Percentiles rank a stretch among this genome's conserved stretches.
Conservation (phyloP, 164 flowering plant genomes). For the Euptelea pleiosperma region DNA sequence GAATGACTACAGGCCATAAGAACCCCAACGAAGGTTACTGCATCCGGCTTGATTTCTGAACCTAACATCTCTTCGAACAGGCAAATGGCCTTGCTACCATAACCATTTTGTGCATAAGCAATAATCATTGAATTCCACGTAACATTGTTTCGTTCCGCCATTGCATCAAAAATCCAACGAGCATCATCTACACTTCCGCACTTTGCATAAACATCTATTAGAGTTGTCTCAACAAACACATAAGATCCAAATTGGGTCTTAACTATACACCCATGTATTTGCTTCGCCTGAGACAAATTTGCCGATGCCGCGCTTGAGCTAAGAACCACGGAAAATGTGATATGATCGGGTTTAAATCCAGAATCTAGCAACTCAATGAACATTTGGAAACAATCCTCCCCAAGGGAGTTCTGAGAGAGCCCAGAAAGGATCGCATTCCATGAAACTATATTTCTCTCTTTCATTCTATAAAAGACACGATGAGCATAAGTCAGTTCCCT, state of each 20-base stretch:
- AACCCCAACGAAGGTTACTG: constrained; percentile 17
- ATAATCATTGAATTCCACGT: constrained; percentile 15
- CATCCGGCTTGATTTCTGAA: constrained; percentile 10
- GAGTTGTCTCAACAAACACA: constrained; percentile 16
- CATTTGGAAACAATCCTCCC: constrained; percentile 10
- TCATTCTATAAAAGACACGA: constrained; percentile 10
- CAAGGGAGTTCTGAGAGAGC: constrained; percentile 7
- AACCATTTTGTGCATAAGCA: constrained; percentile 20
- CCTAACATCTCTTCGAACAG: constrained; percentile 15
- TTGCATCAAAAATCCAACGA: constrained; percentile 8
- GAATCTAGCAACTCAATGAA: constrained; percentile 7
- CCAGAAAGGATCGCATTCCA: constrained; percentile 17
- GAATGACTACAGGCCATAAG: constrained; percentile 23
- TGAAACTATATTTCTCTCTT: constrained; percentile 9
- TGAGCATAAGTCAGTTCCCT: constrained; percentile 6
- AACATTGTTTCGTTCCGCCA: constrained; percentile 9
- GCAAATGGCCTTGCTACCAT: constrained; percentile 12
- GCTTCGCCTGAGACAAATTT: constrained; percentile 8
- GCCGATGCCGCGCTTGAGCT: constrained; percentile 13
- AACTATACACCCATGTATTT: constrained; percentile 13
- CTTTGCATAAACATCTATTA: constrained; percentile 12
- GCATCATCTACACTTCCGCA: constrained; percentile 13
- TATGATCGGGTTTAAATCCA: constrained; percentile 11
- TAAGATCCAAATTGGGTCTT: constrained; percentile 7
- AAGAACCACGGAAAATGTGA: constrained; percentile 15